phyloP scores from a whole-genome alignment of 2,329 filamentous ascomycete genomes.

The Beauveria sp. region DNA sequence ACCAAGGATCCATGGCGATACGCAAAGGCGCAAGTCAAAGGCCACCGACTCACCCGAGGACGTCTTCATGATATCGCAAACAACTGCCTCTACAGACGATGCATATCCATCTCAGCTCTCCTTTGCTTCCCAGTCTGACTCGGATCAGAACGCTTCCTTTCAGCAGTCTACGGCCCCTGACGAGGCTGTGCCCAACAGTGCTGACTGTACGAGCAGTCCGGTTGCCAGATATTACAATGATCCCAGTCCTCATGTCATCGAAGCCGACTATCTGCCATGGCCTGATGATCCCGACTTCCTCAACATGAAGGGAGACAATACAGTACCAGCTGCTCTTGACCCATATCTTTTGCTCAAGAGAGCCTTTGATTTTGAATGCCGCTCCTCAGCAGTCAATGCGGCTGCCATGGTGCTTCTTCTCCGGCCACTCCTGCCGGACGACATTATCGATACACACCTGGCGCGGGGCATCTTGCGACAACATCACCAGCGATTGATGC shows the following conservation, averaged over 20 bases:
- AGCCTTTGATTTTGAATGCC: constrained; percentile 48
- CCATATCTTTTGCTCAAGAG: constrained; percentile 47
- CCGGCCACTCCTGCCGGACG: constrained; percentile 46
- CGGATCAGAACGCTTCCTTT: constrained; percentile 14
- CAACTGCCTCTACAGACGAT: constrained; percentile 31
- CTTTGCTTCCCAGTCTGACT: constrained; percentile 22
- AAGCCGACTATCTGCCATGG: constrained; percentile 54
- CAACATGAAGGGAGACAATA: constrained; percentile 21
- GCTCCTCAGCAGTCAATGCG: constrained; percentile 49
- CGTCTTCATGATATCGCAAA: constrained; percentile 39
- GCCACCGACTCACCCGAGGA: constrained; percentile 28
- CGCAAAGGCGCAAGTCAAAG: background rate
- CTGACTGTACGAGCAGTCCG: constrained; percentile 21
- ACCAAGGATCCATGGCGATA: constrained; percentile 6
- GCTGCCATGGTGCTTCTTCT: constrained; percentile 55
- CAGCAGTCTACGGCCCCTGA: constrained; percentile 11
- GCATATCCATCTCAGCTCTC: constrained; percentile 24
- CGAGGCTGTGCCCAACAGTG: constrained; percentile 14
- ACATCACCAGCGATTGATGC: constrained; percentile 52
- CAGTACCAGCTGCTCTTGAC: constrained; percentile 36
- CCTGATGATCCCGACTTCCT: constrained; percentile 48
- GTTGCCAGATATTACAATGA: constrained; percentile 27
- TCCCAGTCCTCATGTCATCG: constrained; percentile 36
- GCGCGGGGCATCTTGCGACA: constrained; percentile 50
- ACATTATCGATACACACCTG: constrained; percentile 47